phyloP scores from a whole-genome alignment of 768 basidiomycete genomes.

The Mrakia frigida region DNA sequence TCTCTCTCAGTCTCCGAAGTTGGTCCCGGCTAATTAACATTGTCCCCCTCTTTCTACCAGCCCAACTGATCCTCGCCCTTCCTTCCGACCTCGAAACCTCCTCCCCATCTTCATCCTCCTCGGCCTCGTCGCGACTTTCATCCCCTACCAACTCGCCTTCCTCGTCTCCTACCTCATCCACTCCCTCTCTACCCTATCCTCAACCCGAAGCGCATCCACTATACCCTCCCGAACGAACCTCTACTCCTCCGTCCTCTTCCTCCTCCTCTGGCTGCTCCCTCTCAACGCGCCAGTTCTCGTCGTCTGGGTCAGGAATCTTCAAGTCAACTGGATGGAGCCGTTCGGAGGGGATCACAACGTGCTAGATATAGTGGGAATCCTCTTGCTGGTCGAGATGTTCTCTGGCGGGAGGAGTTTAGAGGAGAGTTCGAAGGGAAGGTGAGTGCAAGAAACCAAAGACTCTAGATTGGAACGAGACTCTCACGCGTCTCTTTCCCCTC shows the following conservation, averaged over 20 bases:
- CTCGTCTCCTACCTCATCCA: slow-evolving; percentile 78
- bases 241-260: slow-evolving; percentile 30
- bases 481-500: slow-evolving; percentile 3
- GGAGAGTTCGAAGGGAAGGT: neutral
- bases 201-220: neutral
- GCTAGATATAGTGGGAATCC: slow-evolving; percentile 30
- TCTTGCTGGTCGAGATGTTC: slow-evolving; percentile 29
- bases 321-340: slow-evolving; percentile 57
- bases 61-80: neutral
- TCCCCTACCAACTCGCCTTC: slow-evolving; percentile 92
- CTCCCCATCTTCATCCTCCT: slow-evolving; percentile 60
- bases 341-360: slow-evolving; percentile 70
- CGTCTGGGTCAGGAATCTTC: slow-evolving; percentile 82
- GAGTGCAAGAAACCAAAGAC: neutral
- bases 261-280: slow-evolving; percentile 78
- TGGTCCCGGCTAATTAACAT: neutral
- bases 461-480: neutral
- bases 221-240: slow-evolving; percentile 1
- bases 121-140: slow-evolving; percentile 61
- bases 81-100: slow-evolving; percentile 36
- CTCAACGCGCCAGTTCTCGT: slow-evolving; percentile 68
- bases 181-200: slow-evolving; percentile 55
- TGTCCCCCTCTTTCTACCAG: neutral
- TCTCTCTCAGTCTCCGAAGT: too few species aligned
- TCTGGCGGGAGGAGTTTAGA: neutral